A percentile compares a stretch with the other conserved stretches of the same genome.
Conservation (phyloP, 371 early-diverging fungal species). For the Rhizomucor miehei region DNA sequence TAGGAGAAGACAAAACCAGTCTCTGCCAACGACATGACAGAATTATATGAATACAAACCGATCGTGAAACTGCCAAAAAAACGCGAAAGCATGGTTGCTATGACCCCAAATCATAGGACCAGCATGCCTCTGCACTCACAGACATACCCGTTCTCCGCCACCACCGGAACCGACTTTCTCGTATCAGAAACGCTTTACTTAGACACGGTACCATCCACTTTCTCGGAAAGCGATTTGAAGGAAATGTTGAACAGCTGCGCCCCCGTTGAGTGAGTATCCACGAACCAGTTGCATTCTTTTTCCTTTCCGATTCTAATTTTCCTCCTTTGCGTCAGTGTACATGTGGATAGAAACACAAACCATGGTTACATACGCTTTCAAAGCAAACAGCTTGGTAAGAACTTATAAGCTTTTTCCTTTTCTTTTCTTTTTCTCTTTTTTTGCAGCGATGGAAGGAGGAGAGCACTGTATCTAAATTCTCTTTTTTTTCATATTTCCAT, state of each 20-base stretch:
- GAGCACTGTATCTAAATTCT: not conserved
- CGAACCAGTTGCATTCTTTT: no score
- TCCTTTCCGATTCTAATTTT: not conserved
- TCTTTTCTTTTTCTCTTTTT: no score
- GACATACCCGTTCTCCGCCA: not conserved
- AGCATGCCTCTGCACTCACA: not conserved
- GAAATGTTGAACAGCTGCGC: constrained; percentile 26
- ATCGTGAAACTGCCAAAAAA: constrained; percentile 12
- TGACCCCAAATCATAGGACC: not conserved
- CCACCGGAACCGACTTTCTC: constrained; percentile 1
- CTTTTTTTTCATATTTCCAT: not conserved
- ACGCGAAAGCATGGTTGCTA: constrained; percentile 5
- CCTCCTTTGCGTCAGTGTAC: not conserved
- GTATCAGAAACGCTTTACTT: constrained; percentile 24
- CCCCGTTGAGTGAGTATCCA: constrained; percentile 30
- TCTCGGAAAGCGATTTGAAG: constrained; percentile 31
- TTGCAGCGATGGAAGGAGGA: not conserved
- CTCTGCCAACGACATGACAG: constrained; percentile 3
- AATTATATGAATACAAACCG: constrained; percentile 6
- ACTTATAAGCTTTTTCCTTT: not conserved
- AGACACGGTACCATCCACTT: constrained; percentile 18
- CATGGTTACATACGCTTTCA: not conserved
- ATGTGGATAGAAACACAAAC: not conserved
- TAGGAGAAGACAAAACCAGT: not conserved
- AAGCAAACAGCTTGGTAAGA: no score